Evolutionary conservation across 768 basidiomycete genomes (phyloP).

Genomic region (Megacollybia marginata): DNA sequence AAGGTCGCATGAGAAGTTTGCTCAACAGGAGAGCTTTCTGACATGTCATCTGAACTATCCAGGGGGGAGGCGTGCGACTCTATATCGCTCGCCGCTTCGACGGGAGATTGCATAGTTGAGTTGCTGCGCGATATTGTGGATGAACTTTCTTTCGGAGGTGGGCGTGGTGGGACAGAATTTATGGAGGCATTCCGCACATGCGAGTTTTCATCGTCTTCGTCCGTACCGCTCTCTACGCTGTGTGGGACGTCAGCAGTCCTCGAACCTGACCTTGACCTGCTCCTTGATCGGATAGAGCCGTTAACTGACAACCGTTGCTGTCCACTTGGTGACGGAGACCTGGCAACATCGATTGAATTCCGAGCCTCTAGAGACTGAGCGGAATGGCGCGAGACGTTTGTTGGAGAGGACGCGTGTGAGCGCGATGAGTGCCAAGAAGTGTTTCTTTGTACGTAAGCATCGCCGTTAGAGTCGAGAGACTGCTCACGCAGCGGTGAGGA

Average conservation of each 20-base stretch:
- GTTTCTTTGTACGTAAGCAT: neutral
- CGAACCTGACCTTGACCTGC: neutral
- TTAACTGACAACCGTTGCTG: neutral
- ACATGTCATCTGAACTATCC: conserved; percentile 37
- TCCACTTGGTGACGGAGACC: too few relatives aligned
- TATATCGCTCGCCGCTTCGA: neutral
- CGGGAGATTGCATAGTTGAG: conserved; percentile 17
- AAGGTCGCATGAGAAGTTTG: conserved; percentile 66
- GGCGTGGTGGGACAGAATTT: conserved; percentile 26
- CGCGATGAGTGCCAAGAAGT: neutral
- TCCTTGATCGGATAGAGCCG: neutral
- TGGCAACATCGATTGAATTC: too few relatives aligned
- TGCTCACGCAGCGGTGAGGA: too few relatives aligned
- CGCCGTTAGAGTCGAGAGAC: neutral
- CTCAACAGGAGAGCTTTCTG: conserved; percentile 60
- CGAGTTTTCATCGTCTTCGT: conserved; percentile 52
- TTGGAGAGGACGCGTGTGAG: neutral
- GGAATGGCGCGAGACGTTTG: too few relatives aligned
- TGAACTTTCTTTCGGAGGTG: conserved; percentile 33
- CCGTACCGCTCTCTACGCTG: conserved; percentile 66
- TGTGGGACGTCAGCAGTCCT: conserved; percentile 51
- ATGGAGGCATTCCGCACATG: conserved; percentile 1
- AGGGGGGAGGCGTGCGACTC: conserved; percentile 15
- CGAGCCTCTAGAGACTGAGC: too few relatives aligned
- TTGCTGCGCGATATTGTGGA: neutral